phyloP scores from a whole-genome alignment of 352 stramenopile genomes.

The Phytophthora syringae region DNA sequence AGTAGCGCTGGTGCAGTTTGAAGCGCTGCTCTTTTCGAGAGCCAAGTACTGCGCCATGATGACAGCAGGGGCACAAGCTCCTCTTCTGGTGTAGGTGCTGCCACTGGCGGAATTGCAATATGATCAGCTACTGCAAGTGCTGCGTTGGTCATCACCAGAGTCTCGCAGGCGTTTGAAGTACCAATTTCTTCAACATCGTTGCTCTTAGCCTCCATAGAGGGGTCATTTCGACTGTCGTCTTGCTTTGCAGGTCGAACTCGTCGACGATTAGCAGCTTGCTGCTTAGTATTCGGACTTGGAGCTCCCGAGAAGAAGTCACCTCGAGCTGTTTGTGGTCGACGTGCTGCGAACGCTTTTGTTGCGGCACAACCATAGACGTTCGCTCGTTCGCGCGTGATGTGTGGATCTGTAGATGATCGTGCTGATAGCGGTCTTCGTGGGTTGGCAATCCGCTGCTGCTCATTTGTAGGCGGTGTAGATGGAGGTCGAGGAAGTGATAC shows the following conservation, averaged over 20 bases:
- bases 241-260: conserved; percentile 6
- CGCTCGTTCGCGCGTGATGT: conserved; percentile 49
- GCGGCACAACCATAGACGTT: conserved; percentile 62
- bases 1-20: conserved; percentile 67
- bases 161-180: conserved; percentile 46
- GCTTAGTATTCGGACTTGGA: conserved; percentile 11
- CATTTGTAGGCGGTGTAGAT: not conserved
- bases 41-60: conserved; percentile 70
- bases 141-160: conserved; percentile 68
- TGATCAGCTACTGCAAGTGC: conserved; percentile 52
- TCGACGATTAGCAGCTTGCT: conserved; percentile 15
- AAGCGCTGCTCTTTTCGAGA: conserved; percentile 47
- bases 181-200: not conserved
- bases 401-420: conserved; percentile 29
- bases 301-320: conserved; percentile 13
- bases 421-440: conserved; percentile 38
- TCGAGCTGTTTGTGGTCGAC: conserved; percentile 25
- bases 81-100: conserved; percentile 36
- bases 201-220: not conserved
- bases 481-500: conserved; percentile 8
- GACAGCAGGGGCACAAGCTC: conserved; percentile 50
- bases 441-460: conserved; percentile 2
- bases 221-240: not conserved
- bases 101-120: conserved; percentile 54
- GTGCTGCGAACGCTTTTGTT: conserved; percentile 48